Evolutionary conservation across 2,329 filamentous ascomycete genomes (phyloP), one percentile per base, ranked within the genome.

Genomic region (Sarocladiaceae sp.): DNA sequence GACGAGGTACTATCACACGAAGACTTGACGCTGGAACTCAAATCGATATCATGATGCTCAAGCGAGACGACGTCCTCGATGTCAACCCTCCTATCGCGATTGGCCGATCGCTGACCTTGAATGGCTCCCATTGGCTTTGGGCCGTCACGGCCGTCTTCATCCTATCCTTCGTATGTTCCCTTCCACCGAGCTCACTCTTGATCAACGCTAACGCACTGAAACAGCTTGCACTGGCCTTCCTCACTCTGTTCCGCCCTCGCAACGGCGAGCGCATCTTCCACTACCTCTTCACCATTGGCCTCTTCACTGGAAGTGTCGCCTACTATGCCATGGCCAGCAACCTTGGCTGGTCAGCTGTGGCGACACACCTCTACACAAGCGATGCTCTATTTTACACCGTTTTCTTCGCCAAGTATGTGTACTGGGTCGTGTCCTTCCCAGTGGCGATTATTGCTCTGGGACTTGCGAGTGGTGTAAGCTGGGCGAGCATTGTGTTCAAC

Each of bases 111-210:
- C 67, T 80, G 18, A 68, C 70, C 1, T 64, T 63, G 1, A 64
- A 75, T 52, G 79, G 78, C 52, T 80, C 77, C 37, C 65, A 78
- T 68, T 82, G 78, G 78, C 69, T 81, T 12, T 82, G 73, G 71
- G 70, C 78, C 28, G 75, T 78, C n/a, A 73, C 71, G 4, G 75
- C 77, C 52, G 50, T 81, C 59, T 79, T 74, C 57, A 54, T 65
- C 5, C 20, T 79, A 15, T 66, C 69, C n/a, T 74, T 78, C 54
- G 73, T 77, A 61, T 39, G 72, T 62, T 28, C 42, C 33, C 31
- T 17, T 22, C 22, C n/a, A n/a, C n/a, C n/a, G n/a, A n/a, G n/a
- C n/a, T n/a, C 3, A 11, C n/a, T 26, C 7, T 22, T n/a, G n/a
- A 39, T 11, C 7, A 29, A 17, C 26, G 3, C 57, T 61, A 52